These are phyloP conservation scores for Phylloporus sp. DNA, from an alignment of 1,284 basidiomycete species.

Conservation along the genomic window DNA sequence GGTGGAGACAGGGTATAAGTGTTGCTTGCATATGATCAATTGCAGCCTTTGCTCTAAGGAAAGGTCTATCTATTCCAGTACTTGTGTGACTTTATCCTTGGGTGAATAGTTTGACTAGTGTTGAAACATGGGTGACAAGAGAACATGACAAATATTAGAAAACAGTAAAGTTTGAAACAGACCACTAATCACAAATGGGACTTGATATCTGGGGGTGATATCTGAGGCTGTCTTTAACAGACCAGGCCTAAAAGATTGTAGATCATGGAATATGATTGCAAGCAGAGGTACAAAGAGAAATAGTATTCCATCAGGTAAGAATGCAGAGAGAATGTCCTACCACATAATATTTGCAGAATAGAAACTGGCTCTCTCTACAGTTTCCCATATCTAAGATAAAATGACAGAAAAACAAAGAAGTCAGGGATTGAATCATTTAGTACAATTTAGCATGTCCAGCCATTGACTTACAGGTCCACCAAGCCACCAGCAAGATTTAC, in stretches of 20 bases:
- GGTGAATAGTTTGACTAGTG: slow-evolving; percentile 7
- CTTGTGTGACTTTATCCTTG: slow-evolving; percentile 53
- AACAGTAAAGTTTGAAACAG: neutral
- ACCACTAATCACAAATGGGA: slow-evolving; percentile 67
- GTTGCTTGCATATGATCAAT: slow-evolving; percentile 65
- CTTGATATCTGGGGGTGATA: slow-evolving; percentile 68
- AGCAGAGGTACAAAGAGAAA: neutral
- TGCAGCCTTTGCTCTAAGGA: slow-evolving; percentile 65
- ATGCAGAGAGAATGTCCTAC: no score
- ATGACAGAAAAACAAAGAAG: neutral
- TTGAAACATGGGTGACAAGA: neutral
- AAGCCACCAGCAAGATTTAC: slow-evolving; percentile 79
- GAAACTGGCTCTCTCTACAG: slow-evolving; percentile 70
- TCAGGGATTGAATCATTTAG: neutral
- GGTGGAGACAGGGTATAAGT: neutral
- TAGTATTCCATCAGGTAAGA: no score
- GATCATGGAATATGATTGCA: neutral
- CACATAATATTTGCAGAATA: slow-evolving; percentile 87
- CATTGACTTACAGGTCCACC: slow-evolving; percentile 75
- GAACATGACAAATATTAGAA: neutral
- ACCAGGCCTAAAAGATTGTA: slow-evolving; percentile 66
- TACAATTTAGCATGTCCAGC: neutral
- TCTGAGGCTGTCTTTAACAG: slow-evolving; percentile 72
- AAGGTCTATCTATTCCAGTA: slow-evolving; percentile 72
- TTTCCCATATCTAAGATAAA: slow-evolving; percentile 79